phyloP scores from a whole-genome alignment of 257 asterid genomes.

The Nicotiana paniculata region DNA sequence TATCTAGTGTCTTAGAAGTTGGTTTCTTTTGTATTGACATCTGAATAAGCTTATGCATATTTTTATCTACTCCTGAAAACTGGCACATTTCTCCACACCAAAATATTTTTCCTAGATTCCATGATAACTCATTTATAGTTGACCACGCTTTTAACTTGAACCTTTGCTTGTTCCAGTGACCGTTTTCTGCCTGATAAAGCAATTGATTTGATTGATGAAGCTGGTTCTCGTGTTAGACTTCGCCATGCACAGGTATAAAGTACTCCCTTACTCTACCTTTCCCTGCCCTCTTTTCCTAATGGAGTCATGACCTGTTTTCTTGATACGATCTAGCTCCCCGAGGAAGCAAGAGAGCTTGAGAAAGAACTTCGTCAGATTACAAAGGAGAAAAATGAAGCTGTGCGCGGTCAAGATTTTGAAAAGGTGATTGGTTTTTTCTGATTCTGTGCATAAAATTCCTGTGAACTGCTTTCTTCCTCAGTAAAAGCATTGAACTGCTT shows the following conservation, averaged over 20 bases:
- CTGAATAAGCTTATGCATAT: not conserved
- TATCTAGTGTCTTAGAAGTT: not conserved
- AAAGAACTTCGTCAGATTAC: conserved; percentile 92
- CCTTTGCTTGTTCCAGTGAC: conserved; percentile 24
- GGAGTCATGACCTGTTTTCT: not conserved
- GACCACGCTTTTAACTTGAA: not conserved
- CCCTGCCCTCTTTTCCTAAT: not conserved
- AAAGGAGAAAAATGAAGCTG: conserved; percentile 92
- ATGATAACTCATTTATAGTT: not conserved
- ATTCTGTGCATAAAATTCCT: not conserved
- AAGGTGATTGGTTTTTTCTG: conserved; percentile 36
- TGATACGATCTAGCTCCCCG: conserved; percentile 63
- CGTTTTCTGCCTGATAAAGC: conserved; percentile 50
- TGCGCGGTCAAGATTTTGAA: conserved; percentile 89
- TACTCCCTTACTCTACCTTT: not conserved
- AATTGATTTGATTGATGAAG: conserved; percentile 47
- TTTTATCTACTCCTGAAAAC: not conserved
- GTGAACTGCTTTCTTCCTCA: not conserved
- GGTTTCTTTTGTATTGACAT: not conserved
- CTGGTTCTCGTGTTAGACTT: conserved; percentile 40
- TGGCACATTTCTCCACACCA: not conserved
- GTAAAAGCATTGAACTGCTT: not conserved
- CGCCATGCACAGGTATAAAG: conserved; percentile 6
- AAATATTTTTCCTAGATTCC: not conserved
- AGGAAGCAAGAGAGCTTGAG: conserved; percentile 95